Percentiles rank a stretch among this genome's conserved stretches.
Conservation (phyloP, 2,329 filamentous ascomycete species). For the Leptographium flavum region DNA sequence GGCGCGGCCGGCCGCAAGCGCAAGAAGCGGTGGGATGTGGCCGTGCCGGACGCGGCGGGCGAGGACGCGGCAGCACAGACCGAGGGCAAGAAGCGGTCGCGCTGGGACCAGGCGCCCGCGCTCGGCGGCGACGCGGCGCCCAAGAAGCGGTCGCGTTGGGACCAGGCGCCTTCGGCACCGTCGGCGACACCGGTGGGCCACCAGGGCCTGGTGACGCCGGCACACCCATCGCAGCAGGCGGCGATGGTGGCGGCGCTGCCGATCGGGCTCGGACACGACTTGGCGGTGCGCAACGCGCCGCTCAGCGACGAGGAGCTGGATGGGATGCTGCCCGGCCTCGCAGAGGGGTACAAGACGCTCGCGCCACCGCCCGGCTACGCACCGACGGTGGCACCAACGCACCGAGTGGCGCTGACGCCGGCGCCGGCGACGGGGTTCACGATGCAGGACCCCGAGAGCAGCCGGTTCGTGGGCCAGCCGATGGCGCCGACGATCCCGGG, state of each 20-base stretch:
- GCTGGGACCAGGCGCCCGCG: constrained; percentile 76
- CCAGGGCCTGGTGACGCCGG: constrained; percentile 62
- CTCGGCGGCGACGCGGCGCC: constrained; percentile 37
- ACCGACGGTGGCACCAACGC: constrained; percentile 61
- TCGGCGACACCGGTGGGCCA: constrained; percentile 57
- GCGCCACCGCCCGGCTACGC: constrained; percentile 86
- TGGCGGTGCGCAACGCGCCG: constrained; percentile 63
- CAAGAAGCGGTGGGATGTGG: constrained; percentile 90
- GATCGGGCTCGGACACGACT: constrained; percentile 65
- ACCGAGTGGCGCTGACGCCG: constrained; percentile 61
- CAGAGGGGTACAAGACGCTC: constrained; percentile 84
- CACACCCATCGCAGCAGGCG: constrained; percentile 52
- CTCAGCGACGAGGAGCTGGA: constrained; percentile 92
- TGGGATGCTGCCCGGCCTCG: constrained; percentile 72
- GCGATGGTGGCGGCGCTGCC: constrained; percentile 29
- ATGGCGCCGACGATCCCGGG: constrained; percentile 92
- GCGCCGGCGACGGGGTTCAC: constrained; percentile 76
- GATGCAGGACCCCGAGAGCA: constrained; percentile 90
- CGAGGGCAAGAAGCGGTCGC: constrained; percentile 60
- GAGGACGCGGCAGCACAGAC: constrained; percentile 24
- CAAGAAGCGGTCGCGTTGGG: constrained; percentile 79
- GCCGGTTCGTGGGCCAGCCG: constrained; percentile 71
- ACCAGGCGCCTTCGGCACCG: constrained; percentile 69
- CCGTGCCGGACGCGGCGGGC: constrained; percentile 35
- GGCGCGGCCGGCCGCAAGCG: constrained; percentile 56